A percentile compares a stretch with the other conserved stretches of the same genome.
Evolutionary conservation across 225 moss, liverwort and hornwort species (phyloP).

Genomic region (Polytrichum commune): DNA sequence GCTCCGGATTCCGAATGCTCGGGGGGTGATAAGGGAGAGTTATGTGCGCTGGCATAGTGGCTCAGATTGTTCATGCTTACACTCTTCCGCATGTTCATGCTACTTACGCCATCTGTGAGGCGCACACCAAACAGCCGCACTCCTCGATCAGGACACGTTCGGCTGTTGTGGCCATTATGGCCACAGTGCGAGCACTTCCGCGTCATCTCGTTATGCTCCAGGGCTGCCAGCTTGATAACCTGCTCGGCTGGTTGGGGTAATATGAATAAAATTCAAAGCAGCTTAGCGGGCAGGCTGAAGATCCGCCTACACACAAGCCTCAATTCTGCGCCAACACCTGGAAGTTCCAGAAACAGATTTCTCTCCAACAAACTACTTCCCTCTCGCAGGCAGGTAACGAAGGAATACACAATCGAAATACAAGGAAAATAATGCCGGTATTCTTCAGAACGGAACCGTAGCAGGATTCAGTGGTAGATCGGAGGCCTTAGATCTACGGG

Average conservation of each 20-base stretch:
- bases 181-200: slow-evolving; percentile 99
- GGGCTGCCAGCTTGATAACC: slow-evolving; percentile 53
- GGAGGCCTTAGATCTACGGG: no score
- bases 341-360: no score
- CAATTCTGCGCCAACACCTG: no score
- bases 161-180: slow-evolving; percentile 94
- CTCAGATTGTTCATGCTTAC: slow-evolving; percentile 93
- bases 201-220: slow-evolving; percentile 96
- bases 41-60: slow-evolving; percentile 73
- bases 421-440: no score
- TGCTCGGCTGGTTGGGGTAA: not conserved
- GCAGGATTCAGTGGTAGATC: no score
- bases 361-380: no score
- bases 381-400: no score
- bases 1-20: slow-evolving; percentile 90
- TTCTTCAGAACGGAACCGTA: no score
- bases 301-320: no score
- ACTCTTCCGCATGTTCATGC: slow-evolving; percentile 88
- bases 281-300: no score
- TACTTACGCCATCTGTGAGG: slow-evolving; percentile 62
- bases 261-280: no score
- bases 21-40: slow-evolving; percentile 75
- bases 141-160: slow-evolving; percentile 97
- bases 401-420: no score
- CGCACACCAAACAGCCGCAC: slow-evolving; percentile 92